Base-by-base conservation (phyloP, 2,329 filamentous ascomycete species). In the Aureobasidium subglaciale region DNA sequence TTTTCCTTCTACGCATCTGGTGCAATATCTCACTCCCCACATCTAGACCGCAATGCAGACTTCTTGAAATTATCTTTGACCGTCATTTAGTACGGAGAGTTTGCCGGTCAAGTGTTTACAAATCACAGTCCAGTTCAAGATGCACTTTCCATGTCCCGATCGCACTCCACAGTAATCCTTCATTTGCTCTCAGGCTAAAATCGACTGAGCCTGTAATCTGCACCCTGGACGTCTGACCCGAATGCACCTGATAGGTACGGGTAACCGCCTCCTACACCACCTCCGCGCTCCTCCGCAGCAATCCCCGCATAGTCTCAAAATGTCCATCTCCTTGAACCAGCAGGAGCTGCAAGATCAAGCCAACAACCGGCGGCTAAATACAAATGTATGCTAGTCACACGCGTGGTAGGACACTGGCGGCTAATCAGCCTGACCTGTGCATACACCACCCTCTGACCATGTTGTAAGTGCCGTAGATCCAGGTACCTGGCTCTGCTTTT, bases 291-390 rank as follows among this genome's bases (percentile, higher is more conserved):
- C 49, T 53, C 49, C 49, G 18, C 37, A 53, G 32, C 22, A 10
- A 15, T 25, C 49, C 37, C 49, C 49, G 25, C 49, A 42, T 22
- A 30, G 18, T 18, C 15, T 25, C 16, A 7, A 24, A 25, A 52
- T 16, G 5, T 40, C 24, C 20, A 37, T 24, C 6, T 34, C 24
- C 18, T 40, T 5, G n/a, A 38, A 40, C 5, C 22, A 53, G 37
- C 38, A 41, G 25, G 35, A 18, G 37, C 22, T 42, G 37, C 38
- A 41, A 34, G 35, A 18, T 25, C 42, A 53, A 29, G 25, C 37
- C 27, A 8, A 13, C 49, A 53, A 18, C 37, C 37, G 49, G 48
- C 48, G 48, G 48, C 48, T 52, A 52, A 52, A 52, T 52, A 35
- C 48, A 27, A 6, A 52, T 52, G 25, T 41, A 52, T 41, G n/a